Base-by-base conservation (phyloP, 2,329 filamentous ascomycete genomes). In the Arthrobotrys conoides region DNA sequence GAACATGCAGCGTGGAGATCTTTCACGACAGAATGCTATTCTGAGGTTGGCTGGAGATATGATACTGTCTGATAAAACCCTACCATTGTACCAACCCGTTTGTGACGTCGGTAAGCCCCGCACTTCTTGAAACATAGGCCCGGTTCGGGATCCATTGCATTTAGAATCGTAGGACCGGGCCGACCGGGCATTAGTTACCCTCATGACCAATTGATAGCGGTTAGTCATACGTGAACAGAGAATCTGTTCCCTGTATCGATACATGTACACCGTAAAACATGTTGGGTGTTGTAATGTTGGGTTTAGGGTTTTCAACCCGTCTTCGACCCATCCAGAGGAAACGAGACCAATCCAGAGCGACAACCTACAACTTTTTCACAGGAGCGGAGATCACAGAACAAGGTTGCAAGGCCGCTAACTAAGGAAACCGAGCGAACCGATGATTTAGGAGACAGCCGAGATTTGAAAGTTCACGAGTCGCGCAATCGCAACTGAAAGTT, bases 21-120 rank as follows among this genome's bases (percentile, higher is more conserved):
- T 44, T 69, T 48, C 48, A 69, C 36, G 10, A 27, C 41, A 36
- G 36, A 57, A 57, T 46, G 33, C 57, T 71, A 71, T 71, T 71
- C 61, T 30, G 44, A 64, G 68, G 46, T 61, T 61, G 57, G 57
- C 57, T 61, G 57, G 57, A 59, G 33, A 61, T 61, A 22, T 22
- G 30, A 41, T 59, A 55, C 2, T 4, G 9, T 9, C 5, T 12
- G 38, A 1, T 16, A 24, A 24, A 27, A 44, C 57, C 57, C 33
- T 36, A 22, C 22, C 16, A 12, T 61, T 20, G 20, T 12, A 44
- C 57, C 20, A 61, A 61, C 36, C 12, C 36, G 20, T 5, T 10
- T 41, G 36, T 61, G 57, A 61, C 36, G 36, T 61, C 57, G 57
- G 33, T 18, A 61, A 18, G 18, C 55, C 55, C 55, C 55, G 33